Base-by-base conservation (phyloP, 2,329 filamentous ascomycete species). In the Endoconidiophora laricicola region DNA sequence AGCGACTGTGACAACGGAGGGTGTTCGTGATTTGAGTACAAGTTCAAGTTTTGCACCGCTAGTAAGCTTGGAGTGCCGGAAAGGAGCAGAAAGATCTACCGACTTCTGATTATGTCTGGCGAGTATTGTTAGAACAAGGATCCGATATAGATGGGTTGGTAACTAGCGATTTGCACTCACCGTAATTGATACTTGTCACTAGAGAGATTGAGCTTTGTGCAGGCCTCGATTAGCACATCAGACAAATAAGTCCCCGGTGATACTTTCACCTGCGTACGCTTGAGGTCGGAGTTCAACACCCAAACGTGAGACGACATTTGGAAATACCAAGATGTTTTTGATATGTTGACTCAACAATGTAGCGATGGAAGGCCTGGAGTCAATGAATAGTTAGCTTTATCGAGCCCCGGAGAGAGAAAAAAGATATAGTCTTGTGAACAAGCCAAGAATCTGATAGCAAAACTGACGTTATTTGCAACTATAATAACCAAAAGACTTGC, bases 1-100 rank as follows among this genome's bases (percentile, higher is more conserved):
- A n/a, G 86, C 90, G 40, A 98, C 82, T 39, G 83, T 87, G 50
- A 98, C 82, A 44, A 83, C 82, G 1, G 86, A 81, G 0, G 88
- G 83, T 0, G 87, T 91, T 52, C 85, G 84, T 43, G 88, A 91
- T 53, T 83, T 80, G 60, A 86, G 80, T 20, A 95, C 82, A 46
- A 98, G 83, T 61, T 96, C 88, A 52, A 98, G 78, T 61, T 93
- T 94, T 53, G 91, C 90, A 54, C 91, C 91, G 37, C 85, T 76
- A 10, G 75, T 72, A 4, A 98, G 79, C 46, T 87, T 86, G 4
- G 87, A 83, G 24, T 90, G 78, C 44, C 90, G 81, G 62, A 88
- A 86, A 40, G 85, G 82, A 50, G 86, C 74, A 5, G 87, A 90
- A 6, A 98, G 74, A 59, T 95, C 87, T 52, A 98, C 70, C 33